Evolutionary conservation across 2,329 filamentous ascomycete genomes (phyloP).

Genomic region (Thyridium curvatum): DNA sequence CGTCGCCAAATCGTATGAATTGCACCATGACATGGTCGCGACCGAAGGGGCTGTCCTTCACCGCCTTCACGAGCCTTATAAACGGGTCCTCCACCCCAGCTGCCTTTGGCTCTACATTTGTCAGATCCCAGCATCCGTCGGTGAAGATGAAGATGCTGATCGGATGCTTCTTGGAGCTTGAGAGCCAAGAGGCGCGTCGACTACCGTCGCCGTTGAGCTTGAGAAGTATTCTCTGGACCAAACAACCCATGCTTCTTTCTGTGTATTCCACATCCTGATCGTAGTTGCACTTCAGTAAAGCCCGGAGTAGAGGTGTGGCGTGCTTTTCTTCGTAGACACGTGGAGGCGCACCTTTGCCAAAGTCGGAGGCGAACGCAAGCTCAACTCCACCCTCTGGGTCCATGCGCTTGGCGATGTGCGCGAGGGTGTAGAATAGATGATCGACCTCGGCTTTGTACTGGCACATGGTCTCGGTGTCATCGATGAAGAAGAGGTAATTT

Average conservation of each 20-base stretch:
- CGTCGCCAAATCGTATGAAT: not conserved
- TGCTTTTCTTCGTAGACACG: no score
- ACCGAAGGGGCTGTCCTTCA: not conserved
- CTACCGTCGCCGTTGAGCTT: no score
- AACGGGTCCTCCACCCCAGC: not conserved
- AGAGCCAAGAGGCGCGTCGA: no score
- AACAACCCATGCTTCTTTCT: no score
- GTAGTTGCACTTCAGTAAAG: no score
- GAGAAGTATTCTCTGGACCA: no score
- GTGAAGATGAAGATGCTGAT: no score
- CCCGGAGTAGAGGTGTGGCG: no score
- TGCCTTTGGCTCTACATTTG: not conserved
- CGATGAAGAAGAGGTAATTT: conserved; percentile 14
- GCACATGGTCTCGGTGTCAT: conserved; percentile 12
- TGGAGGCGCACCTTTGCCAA: not conserved
- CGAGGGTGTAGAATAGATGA: not conserved
- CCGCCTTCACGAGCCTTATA: not conserved
- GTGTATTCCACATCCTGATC: no score
- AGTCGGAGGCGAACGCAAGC: not conserved
- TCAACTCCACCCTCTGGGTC: not conserved
- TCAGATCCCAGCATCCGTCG: no score
- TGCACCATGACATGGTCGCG: not conserved
- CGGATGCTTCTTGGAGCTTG: no score
- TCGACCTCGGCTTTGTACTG: conserved; percentile 2
- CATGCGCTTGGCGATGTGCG: not conserved